Evolutionary conservation across 805 yeast species (phyloP).

Genomic region (Blastobotrys attinorum): DNA sequence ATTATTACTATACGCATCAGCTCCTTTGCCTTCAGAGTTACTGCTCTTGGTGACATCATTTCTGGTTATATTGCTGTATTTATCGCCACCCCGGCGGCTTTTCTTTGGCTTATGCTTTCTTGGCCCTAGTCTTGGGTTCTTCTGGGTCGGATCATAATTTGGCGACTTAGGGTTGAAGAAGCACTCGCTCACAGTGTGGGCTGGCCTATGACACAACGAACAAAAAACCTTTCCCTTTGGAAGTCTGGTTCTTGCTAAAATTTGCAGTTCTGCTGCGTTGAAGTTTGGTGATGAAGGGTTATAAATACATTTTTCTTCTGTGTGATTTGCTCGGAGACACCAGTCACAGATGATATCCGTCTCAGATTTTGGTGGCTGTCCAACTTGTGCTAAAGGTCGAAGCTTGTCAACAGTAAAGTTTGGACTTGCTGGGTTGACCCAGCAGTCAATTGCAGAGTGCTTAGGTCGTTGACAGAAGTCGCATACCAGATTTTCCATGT

Average conservation of each 20-base stretch:
- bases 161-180: constrained; percentile 3
- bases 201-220: constrained; percentile 3
- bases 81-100: background rate
- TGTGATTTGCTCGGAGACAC: constrained; percentile 1
- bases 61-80: too few relatives aligned
- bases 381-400: background rate
- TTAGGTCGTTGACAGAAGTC: constrained; percentile 4
- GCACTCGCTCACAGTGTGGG: constrained; percentile 1
- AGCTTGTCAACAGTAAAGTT: constrained; percentile 8
- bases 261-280: background rate
- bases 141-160: constrained; percentile 2
- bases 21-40: too few relatives aligned
- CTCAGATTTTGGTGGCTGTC: background rate
- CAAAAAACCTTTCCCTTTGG: constrained; percentile 2
- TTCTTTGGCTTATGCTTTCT: background rate
- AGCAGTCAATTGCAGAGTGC: constrained; percentile 6
- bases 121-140: background rate
- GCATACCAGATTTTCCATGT: background rate
- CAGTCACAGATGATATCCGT: background rate
- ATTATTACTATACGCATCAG: too few relatives aligned
- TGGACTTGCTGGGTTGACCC: constrained; percentile 6
- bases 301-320: background rate
- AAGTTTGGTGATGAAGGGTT: background rate
- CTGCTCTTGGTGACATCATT: too few relatives aligned
- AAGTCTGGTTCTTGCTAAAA: constrained; percentile 1